A percentile compares a stretch with the other conserved stretches of the same genome.
These are phyloP conservation scores for Botrytis byssoidea DNA, from an alignment of 2,329 filamentous ascomycete species.

Conservation along the genomic window DNA sequence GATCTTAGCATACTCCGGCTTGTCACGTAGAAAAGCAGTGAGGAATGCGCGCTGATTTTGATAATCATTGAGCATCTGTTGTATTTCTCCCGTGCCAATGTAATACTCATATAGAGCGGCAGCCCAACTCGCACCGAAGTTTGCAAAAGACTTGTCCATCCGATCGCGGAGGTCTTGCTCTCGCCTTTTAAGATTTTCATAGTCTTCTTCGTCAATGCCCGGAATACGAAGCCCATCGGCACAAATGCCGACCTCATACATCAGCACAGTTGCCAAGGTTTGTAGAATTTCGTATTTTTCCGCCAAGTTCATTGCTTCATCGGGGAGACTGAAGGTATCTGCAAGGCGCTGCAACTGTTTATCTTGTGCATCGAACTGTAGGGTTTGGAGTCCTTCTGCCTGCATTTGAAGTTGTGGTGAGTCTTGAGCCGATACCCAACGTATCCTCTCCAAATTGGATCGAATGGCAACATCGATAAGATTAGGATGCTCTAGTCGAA, in stretches of 20 bases:
- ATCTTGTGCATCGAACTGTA: conserved; percentile 45
- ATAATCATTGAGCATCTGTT: conserved; percentile 68
- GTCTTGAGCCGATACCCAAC: conserved; percentile 55
- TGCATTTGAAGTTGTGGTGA: conserved; percentile 48
- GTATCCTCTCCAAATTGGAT: conserved; percentile 57
- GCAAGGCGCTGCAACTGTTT: conserved; percentile 47
- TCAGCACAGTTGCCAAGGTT: conserved; percentile 54
- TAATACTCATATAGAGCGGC: conserved; percentile 79
- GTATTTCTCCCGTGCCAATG: conserved; percentile 64
- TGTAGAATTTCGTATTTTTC: conserved; percentile 62
- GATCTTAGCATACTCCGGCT: conserved; percentile 70
- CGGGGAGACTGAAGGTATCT: conserved; percentile 51
- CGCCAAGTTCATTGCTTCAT: conserved; percentile 58
- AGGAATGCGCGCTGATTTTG: conserved; percentile 68
- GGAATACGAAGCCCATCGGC: conserved; percentile 14
- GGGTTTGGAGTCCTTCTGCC: conserved; percentile 47
- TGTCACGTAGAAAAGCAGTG: conserved; percentile 74
- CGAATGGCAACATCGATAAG: conserved; percentile 58
- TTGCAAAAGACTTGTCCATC: conserved; percentile 47
- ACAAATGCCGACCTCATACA: conserved; percentile 29
- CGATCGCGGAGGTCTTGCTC: conserved; percentile 31
- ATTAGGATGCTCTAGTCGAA: conserved; percentile 50
- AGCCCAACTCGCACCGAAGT: conserved; percentile 51
- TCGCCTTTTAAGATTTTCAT: conserved; percentile 17
- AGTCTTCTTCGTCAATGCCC: conserved; percentile 22